phyloP scores from a whole-genome alignment of 2,329 filamentous ascomycete genomes.

The Myriosclerotinia scirpicola region DNA sequence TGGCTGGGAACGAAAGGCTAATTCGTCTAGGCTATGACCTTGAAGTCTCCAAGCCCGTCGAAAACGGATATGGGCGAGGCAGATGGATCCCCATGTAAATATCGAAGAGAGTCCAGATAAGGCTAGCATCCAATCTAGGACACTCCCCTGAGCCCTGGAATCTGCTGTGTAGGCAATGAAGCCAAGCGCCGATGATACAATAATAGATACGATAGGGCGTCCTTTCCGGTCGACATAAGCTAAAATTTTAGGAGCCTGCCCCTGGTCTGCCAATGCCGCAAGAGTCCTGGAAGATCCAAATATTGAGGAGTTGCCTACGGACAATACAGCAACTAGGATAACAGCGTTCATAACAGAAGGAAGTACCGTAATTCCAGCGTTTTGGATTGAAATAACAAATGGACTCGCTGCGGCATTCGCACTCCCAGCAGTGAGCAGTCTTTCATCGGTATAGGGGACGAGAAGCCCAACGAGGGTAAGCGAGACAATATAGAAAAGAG shows the following conservation, averaged over 20 bases:
- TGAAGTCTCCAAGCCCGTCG: slow-evolving; percentile 72
- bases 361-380: slow-evolving; percentile 76
- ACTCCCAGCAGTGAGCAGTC: slow-evolving; percentile 59
- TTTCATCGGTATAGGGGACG: slow-evolving; percentile 68
- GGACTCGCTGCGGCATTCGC: slow-evolving; percentile 76
- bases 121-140: slow-evolving; percentile 79
- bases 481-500: slow-evolving; percentile 84
- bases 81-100: slow-evolving; percentile 83
- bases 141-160: slow-evolving; percentile 51
- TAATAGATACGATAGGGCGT: slow-evolving; percentile 73
- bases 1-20: slow-evolving; percentile 79
- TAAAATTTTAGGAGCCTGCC: slow-evolving; percentile 74
- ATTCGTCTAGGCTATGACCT: slow-evolving; percentile 69
- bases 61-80: slow-evolving; percentile 90
- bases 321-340: slow-evolving; percentile 85
- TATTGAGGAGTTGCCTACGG: slow-evolving; percentile 87
- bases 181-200: slow-evolving; percentile 65
- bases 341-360: slow-evolving; percentile 94
- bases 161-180: slow-evolving; percentile 77
- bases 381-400: slow-evolving; percentile 88
- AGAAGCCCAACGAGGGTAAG: slow-evolving; percentile 79
- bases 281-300: slow-evolving; percentile 91
- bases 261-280: slow-evolving; percentile 83
- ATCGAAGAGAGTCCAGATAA: slow-evolving; percentile 71
- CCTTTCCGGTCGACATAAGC: slow-evolving; percentile 82